Base-by-base conservation (phyloP, 2,329 filamentous ascomycete genomes). In the Fusarium pseudoanthophilum region DNA sequence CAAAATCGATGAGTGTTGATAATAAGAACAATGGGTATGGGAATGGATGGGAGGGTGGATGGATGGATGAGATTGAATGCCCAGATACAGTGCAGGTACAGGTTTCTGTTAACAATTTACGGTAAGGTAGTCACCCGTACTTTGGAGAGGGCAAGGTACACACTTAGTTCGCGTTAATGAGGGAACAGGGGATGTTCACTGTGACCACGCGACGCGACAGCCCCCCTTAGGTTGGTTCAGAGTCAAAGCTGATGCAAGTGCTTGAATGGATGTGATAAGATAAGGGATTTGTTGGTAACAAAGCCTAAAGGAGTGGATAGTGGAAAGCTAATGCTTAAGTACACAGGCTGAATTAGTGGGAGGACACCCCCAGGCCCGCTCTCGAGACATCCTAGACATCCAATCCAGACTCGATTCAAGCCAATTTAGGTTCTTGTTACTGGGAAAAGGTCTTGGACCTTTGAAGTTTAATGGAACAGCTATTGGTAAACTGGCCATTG, bases 141-240 rank as follows among this genome's bases (percentile, higher is more conserved):
- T 55, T 55, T 72, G 68, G 39, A 55, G 49, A 49, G 34, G 53
- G 24, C 21, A 57, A 52, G 69, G 66, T 71, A 74, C 65, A 69
- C 66, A 73, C 62, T 72, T 53, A 69, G 58, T 46, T 72, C 72
- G 67, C 67, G 67, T 69, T 69, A 69, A 70, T 65, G 59, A 59
- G 66, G 40, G 42, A 65, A 65, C 67, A 69, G 36, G 65, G 66
- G 60, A 52, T 59, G 32, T 45, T 51, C 46, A 51, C 42, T 56
- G 53, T 67, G 52, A 36, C 42, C 46, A 67, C 65, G 71, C 71
- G 71, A 74, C 71, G 72, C 72, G 68, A 71, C 67, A 58, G 32
- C 45, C 46, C 62, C 55, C 64, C 65, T 52, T 60, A n/a, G 51
- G 51, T 55, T 40, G 24, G 51, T 40, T 39, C 34, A 56, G 32